Evolutionary conservation across 345 rosid genomes (phyloP).

Genomic region (Eucalyptus caleyi): DNA sequence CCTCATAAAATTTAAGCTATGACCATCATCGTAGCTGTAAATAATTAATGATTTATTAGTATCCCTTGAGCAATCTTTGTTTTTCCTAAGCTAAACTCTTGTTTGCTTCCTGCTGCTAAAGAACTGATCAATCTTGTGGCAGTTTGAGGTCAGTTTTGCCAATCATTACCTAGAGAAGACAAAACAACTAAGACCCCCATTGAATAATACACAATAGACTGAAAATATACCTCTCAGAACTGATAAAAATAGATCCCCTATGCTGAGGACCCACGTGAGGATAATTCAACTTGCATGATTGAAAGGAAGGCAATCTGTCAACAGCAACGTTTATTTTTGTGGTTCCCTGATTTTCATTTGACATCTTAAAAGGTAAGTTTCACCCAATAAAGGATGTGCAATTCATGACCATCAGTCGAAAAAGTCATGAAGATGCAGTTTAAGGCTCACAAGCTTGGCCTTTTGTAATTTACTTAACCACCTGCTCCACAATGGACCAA

Average conservation of each 20-base stretch:
- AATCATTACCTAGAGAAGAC: neutral
- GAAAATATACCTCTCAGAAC: conserved; percentile 60
- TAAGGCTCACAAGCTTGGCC: neutral
- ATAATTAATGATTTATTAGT: too few species aligned
- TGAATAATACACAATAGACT: neutral
- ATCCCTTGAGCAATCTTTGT: too few species aligned
- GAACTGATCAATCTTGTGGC: neutral
- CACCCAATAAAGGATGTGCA: neutral
- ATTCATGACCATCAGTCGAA: neutral
- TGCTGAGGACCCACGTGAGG: conserved; percentile 76
- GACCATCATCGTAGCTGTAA: too few species aligned
- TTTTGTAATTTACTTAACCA: neutral
- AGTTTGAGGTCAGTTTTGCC: neutral
- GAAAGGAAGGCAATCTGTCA: conserved; percentile 62
- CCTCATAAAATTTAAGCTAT: neutral
- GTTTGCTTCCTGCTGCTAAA: neutral
- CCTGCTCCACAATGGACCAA: neutral
- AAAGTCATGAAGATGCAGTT: neutral
- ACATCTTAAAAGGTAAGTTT: neutral
- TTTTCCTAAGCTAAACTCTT: neutral
- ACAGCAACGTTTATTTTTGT: conserved; percentile 83
- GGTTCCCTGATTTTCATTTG: conserved; percentile 38
- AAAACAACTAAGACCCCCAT: neutral
- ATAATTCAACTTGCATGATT: conserved; percentile 42
- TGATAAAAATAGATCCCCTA: conserved; percentile 66